Conservation (phyloP, 495 filamentous ascomycete genomes). For the Aspergillus bridgeri region DNA sequence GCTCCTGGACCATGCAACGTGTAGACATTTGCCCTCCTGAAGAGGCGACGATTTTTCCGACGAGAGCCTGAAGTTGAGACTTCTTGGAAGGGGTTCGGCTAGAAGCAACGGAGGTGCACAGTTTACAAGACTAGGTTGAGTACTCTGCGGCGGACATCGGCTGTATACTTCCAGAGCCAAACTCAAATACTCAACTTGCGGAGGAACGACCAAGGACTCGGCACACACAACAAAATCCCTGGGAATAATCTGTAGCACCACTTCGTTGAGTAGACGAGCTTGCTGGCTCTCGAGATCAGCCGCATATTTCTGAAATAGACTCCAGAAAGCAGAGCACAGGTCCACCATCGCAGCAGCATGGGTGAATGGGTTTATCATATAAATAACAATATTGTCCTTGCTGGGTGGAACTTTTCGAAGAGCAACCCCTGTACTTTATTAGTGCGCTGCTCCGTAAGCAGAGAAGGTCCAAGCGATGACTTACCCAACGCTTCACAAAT, state of each 20-base stretch:
- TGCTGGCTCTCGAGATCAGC: conserved; percentile 46
- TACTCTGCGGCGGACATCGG: conserved; percentile 63
- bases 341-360: conserved; percentile 63
- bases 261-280: conserved; percentile 54
- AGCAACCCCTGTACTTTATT: conserved; percentile 30
- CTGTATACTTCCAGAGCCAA: conserved; percentile 86
- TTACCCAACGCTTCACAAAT: conserved; percentile 44
- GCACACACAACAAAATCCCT: conserved; percentile 64
- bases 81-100: conserved; percentile 64
- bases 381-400: conserved; percentile 74
- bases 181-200: conserved; percentile 60
- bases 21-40: conserved; percentile 79
- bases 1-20: conserved; percentile 82
- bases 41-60: conserved; percentile 55
- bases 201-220: conserved; percentile 61
- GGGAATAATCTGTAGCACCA: conserved; percentile 82
- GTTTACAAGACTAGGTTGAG: conserved; percentile 28
- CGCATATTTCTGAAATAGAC: conserved; percentile 68
- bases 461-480: conserved; percentile 7
- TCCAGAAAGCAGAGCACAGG: conserved; percentile 74
- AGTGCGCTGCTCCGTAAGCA: conserved; percentile 13
- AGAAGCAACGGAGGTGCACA: conserved; percentile 73
- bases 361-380: conserved; percentile 75
- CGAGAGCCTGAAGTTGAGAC: conserved; percentile 76
- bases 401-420: conserved; percentile 43